Evolutionary conservation across 257 asterid genomes (phyloP).

Genomic region (Solanum neorickii): DNA sequence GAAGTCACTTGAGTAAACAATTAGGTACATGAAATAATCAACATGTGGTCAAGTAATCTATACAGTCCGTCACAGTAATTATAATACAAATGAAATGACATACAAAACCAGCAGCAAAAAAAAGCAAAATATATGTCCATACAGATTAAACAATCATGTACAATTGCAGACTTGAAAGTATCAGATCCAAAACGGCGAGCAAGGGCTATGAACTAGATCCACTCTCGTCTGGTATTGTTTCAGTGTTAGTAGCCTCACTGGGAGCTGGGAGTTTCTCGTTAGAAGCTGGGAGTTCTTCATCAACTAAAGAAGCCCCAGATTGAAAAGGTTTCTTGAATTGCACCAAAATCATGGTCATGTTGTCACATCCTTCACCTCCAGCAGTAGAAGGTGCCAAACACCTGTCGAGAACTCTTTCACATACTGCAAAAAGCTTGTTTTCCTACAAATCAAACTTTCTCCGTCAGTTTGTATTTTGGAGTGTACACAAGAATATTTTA

Average conservation of each 20-base stretch:
- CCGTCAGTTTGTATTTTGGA: neutral
- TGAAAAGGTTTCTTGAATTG: constrained; percentile 45
- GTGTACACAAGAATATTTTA: neutral
- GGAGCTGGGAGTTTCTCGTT: constrained; percentile 16
- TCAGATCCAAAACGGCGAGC: neutral
- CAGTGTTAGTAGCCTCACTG: constrained; percentile 7
- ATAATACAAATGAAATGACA: neutral
- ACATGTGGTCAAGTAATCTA: neutral
- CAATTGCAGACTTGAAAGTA: neutral
- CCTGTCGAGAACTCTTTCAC: constrained; percentile 69
- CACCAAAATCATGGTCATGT: constrained; percentile 91
- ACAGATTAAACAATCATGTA: neutral
- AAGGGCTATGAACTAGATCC: neutral
- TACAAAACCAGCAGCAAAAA: neutral
- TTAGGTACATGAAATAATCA: neutral
- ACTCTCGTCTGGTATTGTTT: neutral
- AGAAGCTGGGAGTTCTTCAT: constrained; percentile 1
- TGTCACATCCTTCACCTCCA: constrained; percentile 88
- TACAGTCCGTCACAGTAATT: neutral
- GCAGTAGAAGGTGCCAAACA: constrained; percentile 89
- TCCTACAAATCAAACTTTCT: constrained; percentile 36
- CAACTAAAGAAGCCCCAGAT: constrained; percentile 1
- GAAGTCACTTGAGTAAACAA: neutral
- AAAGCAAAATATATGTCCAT: neutral
- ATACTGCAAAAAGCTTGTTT: constrained; percentile 53